phyloP scores from a whole-genome alignment of 2,329 filamentous ascomycete genomes.

The Sporothrix curviconia region DNA sequence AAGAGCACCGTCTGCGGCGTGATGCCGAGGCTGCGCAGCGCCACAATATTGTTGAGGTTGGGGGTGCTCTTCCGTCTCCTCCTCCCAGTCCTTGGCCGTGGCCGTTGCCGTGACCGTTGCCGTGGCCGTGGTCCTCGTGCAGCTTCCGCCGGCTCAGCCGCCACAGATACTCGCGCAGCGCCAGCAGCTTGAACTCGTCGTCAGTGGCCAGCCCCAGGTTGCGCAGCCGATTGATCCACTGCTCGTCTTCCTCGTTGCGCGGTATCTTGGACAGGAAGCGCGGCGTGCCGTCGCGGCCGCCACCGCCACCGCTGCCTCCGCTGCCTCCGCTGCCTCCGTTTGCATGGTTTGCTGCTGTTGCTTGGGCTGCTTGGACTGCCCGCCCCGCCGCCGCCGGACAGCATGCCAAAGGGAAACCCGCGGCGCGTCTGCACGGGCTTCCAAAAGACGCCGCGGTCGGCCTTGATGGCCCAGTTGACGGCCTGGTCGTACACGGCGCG shows the following conservation, averaged over 20 bases:
- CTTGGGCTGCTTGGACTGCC: background rate
- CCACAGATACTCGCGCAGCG: conserved; percentile 86
- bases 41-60: conserved; percentile 64
- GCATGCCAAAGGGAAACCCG: conserved; percentile 57
- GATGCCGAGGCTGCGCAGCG: conserved; percentile 67
- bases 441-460: conserved; percentile 83
- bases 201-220: conserved; percentile 76
- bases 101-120: conserved; percentile 20
- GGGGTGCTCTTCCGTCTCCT: too few relatives aligned
- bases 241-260: conserved; percentile 87
- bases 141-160: conserved; percentile 67
- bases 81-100: too few relatives aligned
- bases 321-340: conserved; percentile 34
- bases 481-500: conserved; percentile 79
- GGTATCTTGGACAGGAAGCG: conserved; percentile 56
- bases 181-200: conserved; percentile 84
- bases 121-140: conserved; percentile 36
- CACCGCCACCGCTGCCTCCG: background rate
- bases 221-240: conserved; percentile 79
- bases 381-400: conserved; percentile 32
- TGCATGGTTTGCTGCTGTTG: background rate
- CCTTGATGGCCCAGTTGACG: conserved; percentile 74
- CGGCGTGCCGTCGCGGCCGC: conserved; percentile 39
- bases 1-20: conserved; percentile 89
- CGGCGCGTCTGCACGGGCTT: conserved; percentile 64